These are phyloP conservation scores for Cyberlindnera lachancei DNA, from an alignment of 805 yeast species.

Conservation along the genomic window DNA sequence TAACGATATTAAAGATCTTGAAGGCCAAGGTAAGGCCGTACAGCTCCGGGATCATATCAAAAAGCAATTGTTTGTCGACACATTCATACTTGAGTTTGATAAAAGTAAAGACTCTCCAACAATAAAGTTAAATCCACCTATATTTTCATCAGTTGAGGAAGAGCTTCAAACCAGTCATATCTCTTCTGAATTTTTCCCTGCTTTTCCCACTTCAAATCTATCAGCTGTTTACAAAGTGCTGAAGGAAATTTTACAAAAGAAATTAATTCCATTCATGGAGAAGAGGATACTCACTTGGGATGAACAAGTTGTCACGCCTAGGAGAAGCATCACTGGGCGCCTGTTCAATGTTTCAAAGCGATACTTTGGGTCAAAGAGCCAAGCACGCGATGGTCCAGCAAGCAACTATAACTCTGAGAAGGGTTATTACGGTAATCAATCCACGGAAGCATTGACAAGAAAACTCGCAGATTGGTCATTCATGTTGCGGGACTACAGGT, in stretches of 20 bases:
- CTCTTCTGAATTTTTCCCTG: conserved; percentile 5
- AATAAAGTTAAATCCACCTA: conserved; percentile 23
- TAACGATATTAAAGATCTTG: conserved; percentile 38
- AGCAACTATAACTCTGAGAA: conserved; percentile 40
- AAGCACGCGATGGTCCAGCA: conserved; percentile 16
- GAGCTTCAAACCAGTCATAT: conserved; percentile 27
- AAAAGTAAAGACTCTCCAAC: conserved; percentile 8
- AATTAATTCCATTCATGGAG: conserved; percentile 74
- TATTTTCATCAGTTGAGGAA: conserved; percentile 37
- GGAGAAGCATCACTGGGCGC: conserved; percentile 69
- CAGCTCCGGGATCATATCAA: conserved; percentile 28
- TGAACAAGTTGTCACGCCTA: conserved; percentile 69
- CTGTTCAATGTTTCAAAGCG: conserved; percentile 60
- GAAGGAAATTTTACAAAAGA: conserved; percentile 29
- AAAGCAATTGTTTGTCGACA: conserved; percentile 31
- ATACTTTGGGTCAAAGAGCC: conserved; percentile 32
- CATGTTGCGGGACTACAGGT: conserved; percentile 82
- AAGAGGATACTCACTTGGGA: conserved; percentile 76
- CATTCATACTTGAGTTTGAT: conserved; percentile 14
- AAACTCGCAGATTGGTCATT: conserved; percentile 89
- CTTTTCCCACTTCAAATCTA: conserved; percentile 10
- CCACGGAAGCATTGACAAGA: conserved; percentile 68
- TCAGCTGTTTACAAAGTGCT: conserved; percentile 14
- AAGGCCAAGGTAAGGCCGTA: conserved; percentile 36
- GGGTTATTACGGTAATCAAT: conserved; percentile 52